A percentile compares a stretch with the other conserved stretches of the same genome.
Evolutionary conservation across 129 eudicot species (phyloP).

Genomic region (Escallonia herrerae): DNA sequence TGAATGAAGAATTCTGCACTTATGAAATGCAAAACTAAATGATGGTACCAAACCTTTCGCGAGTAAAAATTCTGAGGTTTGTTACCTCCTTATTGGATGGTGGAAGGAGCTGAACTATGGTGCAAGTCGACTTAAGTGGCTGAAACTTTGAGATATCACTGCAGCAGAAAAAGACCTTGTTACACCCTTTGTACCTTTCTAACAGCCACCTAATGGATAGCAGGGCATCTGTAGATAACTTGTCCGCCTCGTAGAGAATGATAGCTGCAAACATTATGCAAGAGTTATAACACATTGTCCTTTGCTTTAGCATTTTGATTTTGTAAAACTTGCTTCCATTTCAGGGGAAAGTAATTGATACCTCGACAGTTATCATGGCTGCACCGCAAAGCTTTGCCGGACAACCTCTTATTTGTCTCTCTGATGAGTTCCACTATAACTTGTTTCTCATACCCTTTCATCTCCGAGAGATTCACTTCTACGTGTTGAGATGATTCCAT

Average conservation of each 20-base stretch:
- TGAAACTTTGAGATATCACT: constrained; percentile 26
- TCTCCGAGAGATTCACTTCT: constrained; percentile 38
- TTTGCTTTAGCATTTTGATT: too few species aligned
- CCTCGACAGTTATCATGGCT: constrained; percentile 25
- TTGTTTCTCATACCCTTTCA: constrained; percentile 38
- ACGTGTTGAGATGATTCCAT: constrained; percentile 29
- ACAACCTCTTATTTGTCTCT: constrained; percentile 4
- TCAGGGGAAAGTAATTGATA: background rate
- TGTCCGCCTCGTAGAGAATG: constrained; percentile 37
- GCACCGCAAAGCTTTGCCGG: background rate
- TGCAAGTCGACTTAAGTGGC: constrained; percentile 28
- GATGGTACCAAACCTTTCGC: background rate
- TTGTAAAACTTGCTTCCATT: background rate
- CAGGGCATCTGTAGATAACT: constrained; percentile 32
- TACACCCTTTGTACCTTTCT: constrained; percentile 28
- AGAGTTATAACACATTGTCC: background rate
- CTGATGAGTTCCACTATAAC: constrained; percentile 35
- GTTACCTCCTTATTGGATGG: constrained; percentile 34
- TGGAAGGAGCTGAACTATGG: constrained; percentile 24
- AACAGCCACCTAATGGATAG: constrained; percentile 31
- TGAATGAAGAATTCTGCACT: background rate
- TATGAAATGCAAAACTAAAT: background rate
- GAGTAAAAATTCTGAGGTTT: background rate
- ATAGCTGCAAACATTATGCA: constrained; percentile 15
- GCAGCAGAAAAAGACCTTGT: constrained; percentile 40